Base-by-base conservation (phyloP, 1,284 basidiomycete genomes). In the Boletus semigastroideus region DNA sequence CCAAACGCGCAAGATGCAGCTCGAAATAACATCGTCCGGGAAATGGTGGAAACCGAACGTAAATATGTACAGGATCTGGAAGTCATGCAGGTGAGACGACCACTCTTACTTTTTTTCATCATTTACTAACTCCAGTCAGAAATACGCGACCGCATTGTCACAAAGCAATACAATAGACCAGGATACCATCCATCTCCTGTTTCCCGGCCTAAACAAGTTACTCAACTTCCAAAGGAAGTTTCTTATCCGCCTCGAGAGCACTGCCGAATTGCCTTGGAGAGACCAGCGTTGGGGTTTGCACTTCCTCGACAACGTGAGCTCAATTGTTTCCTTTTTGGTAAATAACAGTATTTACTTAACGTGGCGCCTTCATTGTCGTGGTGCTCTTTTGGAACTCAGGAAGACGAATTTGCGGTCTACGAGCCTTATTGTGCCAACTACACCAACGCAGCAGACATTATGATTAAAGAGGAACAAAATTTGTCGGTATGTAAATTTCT, bases 51-150 rank as follows among this genome's bases (percentile, higher is more conserved):
- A 67, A 95, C 92, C 4, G 97, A 99, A 71, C 86, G 96, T 49
- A 98, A 97, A 75, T 99, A 96, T 71, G 96, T 99, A 16, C 92
- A 96, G 71, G 96, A 99, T 73, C 77, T 99, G 51, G 97, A 99
- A 72, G 87, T 95, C 64, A 87, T 99, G 80, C 94, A 96, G 83
- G 92, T 91, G 60, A 63, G 83, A 67, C 22, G 33, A 53, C 42
- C 55, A 34, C 39, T 27, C 33, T 40, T 49, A 39, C 33, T 47
- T 47, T 48, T 34, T 42, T 3, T 22, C 25, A 48, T 36, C 49
- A 49, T 53, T 49, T 17, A 42, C 47, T 65, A 19, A 63, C 55
- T 39, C 54, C 50, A 20, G 20, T 14, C 61, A 92, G 90, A 87
- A 87, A 82, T 94, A 92, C 64, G 83, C 92, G 8, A 85, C 79